A percentile compares a stretch with the other conserved stretches of the same genome.
These are phyloP conservation scores for Calonectria hawksworthii DNA, from an alignment of 2,329 filamentous ascomycete genomes.

Conservation along the genomic window DNA sequence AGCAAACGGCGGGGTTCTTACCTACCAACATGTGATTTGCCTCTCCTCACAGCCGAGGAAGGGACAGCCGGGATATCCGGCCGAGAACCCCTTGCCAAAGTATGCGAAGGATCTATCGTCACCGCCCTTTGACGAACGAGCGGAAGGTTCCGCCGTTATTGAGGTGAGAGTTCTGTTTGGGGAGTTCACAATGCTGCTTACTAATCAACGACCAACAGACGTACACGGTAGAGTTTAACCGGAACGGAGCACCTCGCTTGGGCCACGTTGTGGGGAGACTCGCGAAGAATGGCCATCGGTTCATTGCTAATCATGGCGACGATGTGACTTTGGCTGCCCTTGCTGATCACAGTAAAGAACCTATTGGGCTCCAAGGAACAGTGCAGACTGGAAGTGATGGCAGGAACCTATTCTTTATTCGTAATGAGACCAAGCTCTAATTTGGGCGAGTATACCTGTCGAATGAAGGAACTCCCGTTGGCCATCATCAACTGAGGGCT, in stretches of 20 bases:
- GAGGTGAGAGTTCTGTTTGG: conserved; percentile 35
- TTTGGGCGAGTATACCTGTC: too few relatives aligned
- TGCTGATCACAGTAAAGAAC: conserved; percentile 26
- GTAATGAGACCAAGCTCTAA: neutral
- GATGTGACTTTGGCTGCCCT: conserved; percentile 34
- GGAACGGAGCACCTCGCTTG: conserved; percentile 28
- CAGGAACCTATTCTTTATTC: conserved; percentile 3
- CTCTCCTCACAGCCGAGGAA: conserved; percentile 62
- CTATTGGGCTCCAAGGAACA: conserved; percentile 32
- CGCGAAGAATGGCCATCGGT: conserved; percentile 36
- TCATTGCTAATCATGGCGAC: conserved; percentile 47
- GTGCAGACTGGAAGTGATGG: neutral
- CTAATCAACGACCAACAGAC: conserved; percentile 36
- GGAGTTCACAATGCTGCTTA: neutral
- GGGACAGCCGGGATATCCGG: conserved; percentile 28
- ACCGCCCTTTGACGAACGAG: conserved; percentile 33
- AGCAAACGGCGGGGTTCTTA: conserved; percentile 76
- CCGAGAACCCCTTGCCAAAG: conserved; percentile 10
- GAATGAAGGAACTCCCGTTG: too few relatives aligned
- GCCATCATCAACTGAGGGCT: too few relatives aligned
- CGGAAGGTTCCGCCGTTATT: conserved; percentile 40
- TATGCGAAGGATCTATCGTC: neutral
- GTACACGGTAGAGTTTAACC: conserved; percentile 49
- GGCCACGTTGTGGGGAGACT: conserved; percentile 43
- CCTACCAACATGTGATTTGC: conserved; percentile 74